phyloP scores from a whole-genome alignment of 257 asterid genomes.

The Solanum paucissectum region DNA sequence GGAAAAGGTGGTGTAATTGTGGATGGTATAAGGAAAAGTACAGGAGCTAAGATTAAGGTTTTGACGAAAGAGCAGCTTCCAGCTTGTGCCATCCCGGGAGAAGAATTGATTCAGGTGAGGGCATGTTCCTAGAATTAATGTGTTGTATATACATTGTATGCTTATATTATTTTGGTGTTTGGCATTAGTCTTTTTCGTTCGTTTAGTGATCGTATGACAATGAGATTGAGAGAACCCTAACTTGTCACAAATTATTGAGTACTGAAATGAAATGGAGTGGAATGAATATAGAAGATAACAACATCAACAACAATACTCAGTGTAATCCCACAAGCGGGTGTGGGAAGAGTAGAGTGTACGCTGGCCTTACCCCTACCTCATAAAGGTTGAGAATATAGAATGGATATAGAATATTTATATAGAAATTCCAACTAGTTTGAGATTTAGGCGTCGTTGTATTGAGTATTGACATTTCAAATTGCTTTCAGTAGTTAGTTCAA shows the following conservation, averaged over 20 bases:
- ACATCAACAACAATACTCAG: not conserved
- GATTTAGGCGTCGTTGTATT: not conserved
- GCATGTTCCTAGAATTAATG: not conserved
- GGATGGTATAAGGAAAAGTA: slow-evolving; percentile 22
- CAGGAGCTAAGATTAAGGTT: slow-evolving; percentile 41
- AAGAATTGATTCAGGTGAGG: slow-evolving; percentile 47
- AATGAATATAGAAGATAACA: not conserved
- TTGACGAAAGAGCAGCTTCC: slow-evolving; percentile 36
- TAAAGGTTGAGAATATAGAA: not conserved
- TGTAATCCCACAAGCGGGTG: not conserved
- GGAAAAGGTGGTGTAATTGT: slow-evolving; percentile 45
- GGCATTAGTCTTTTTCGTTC: not conserved
- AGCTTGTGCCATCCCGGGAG: slow-evolving; percentile 32
- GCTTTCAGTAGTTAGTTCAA: not conserved
- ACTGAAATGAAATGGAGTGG: not conserved
- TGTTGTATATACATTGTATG: not conserved
- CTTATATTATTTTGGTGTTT: not conserved
- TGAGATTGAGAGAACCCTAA: not conserved
- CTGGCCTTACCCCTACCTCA: not conserved
- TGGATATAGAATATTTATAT: not conserved
- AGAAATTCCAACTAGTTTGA: not conserved
- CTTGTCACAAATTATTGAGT: not conserved
- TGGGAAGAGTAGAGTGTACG: not conserved
- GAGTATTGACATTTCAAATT: not conserved
- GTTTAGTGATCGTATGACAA: not conserved